Conservation (phyloP, 2,329 filamentous ascomycete species). For the Hypoxylon sp. region DNA sequence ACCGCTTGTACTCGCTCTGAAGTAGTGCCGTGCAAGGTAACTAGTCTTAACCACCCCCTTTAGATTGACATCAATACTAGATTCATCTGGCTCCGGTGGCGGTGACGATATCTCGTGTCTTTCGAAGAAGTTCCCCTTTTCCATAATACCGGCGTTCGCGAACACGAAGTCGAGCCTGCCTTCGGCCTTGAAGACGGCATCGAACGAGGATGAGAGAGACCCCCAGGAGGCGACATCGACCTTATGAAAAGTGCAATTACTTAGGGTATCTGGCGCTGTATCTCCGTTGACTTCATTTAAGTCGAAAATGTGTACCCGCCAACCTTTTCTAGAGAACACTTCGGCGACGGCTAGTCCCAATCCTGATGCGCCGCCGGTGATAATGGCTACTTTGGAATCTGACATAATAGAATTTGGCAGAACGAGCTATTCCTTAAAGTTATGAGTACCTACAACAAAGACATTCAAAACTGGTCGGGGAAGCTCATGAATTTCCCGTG, state of each 20-base stretch:
- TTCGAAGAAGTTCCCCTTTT: conserved; percentile 47
- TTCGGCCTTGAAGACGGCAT: conserved; percentile 39
- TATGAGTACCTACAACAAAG: background rate
- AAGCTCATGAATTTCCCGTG: background rate
- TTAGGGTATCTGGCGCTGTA: background rate
- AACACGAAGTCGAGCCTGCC: conserved; percentile 48
- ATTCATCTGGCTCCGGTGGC: conserved; percentile 49
- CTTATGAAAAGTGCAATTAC: conserved; percentile 33
- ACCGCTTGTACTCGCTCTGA: conserved; percentile 50
- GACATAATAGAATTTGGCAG: conserved; percentile 23
- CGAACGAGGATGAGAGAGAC: conserved; percentile 42
- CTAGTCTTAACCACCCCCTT: conserved; percentile 57
- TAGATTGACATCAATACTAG: conserved; percentile 55
- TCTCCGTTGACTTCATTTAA: conserved; percentile 24
- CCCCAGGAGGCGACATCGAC: conserved; percentile 44
- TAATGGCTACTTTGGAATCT: conserved; percentile 42
- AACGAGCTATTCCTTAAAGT: background rate
- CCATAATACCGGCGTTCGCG: conserved; percentile 48
- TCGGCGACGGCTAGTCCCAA: conserved; percentile 49
- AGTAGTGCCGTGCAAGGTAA: conserved; percentile 61
- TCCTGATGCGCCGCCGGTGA: conserved; percentile 49
- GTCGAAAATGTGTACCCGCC: conserved; percentile 48
- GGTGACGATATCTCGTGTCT: conserved; percentile 37
- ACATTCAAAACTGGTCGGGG: background rate
- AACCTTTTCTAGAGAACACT: conserved; percentile 42